A percentile compares a stretch with the other conserved stretches of the same genome.
Evolutionary conservation across 2,329 filamentous ascomycete species (phyloP).

Genomic region (Sclerotinia borealis): DNA sequence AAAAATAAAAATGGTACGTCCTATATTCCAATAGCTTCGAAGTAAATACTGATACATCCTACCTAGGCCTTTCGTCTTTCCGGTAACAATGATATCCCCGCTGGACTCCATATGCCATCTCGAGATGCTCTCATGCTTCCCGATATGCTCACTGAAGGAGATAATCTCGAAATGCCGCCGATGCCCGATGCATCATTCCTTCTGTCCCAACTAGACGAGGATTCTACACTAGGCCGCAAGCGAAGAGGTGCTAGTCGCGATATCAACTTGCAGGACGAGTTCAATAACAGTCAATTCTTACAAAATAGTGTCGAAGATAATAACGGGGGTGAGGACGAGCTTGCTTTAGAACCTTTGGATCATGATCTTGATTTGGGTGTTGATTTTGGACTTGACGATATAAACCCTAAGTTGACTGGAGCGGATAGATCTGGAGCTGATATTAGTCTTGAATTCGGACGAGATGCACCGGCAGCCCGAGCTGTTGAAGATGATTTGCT

Average conservation of each 20-base stretch:
- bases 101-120: conserved; percentile 71
- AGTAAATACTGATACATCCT: conserved; percentile 33
- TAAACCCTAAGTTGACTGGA: conserved; percentile 22
- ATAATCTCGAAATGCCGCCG: conserved; percentile 69
- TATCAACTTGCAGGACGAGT: conserved; percentile 64
- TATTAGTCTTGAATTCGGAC: conserved; percentile 78
- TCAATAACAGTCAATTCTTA: conserved; percentile 73
- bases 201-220: conserved; percentile 65
- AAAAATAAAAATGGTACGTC: conserved; percentile 93
- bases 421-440: conserved; percentile 35
- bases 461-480: conserved; percentile 68
- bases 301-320: conserved; percentile 50
- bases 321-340: conserved; percentile 47
- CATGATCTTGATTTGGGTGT: conserved; percentile 71
- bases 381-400: conserved; percentile 49
- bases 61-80: conserved; percentile 82
- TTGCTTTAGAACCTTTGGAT: conserved; percentile 47
- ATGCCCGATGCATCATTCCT: conserved; percentile 85
- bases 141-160: conserved; percentile 88
- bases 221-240: conserved; percentile 50
- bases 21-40: conserved; percentile 17
- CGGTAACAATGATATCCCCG: conserved; percentile 92
- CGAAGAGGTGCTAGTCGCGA: conserved; percentile 54
- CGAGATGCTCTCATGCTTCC: conserved; percentile 83
- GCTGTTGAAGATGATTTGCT: conserved; percentile 65